Percentiles rank a stretch among this genome's conserved stretches.
phyloP scores from a whole-genome alignment of 163 green algal genomes.

The Chlorella variabilis region DNA sequence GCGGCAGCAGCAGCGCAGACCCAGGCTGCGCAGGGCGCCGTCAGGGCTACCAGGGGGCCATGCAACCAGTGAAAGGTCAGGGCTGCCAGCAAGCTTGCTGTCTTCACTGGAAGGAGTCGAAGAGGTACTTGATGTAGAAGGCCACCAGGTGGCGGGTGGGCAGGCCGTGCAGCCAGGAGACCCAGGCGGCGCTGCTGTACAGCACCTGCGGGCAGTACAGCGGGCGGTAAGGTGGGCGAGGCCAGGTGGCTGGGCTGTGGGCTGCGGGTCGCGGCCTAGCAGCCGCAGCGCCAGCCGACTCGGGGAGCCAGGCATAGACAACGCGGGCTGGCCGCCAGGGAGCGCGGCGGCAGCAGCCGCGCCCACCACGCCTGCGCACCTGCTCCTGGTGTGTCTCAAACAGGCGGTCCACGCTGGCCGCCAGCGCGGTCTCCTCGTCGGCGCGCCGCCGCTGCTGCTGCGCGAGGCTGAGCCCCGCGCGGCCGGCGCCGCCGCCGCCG shows the following conservation, averaged over 20 bases:
- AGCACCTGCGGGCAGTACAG: constrained; percentile 28
- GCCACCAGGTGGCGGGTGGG: constrained; percentile 23
- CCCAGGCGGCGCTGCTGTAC: constrained; percentile 18
- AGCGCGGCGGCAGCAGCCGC: no score
- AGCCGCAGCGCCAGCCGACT: no score
- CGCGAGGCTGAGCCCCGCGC: background rate
- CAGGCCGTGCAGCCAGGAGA: constrained; percentile 22
- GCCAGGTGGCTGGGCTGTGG: background rate
- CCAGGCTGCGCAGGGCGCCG: no score
- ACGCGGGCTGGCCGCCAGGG: no score
- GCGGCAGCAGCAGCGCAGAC: no score
- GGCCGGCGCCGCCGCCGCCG: background rate
- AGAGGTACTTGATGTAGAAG: constrained; percentile 40
- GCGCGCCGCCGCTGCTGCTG: constrained; percentile 3
- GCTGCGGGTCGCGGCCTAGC: no score
- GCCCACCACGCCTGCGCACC: no score
- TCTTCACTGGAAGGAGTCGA: constrained; percentile 35
- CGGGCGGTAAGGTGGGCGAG: background rate
- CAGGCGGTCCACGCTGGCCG: background rate
- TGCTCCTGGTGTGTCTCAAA: constrained; percentile 7
- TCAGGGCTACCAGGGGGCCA: no score
- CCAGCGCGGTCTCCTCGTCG: background rate
- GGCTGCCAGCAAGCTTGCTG: no score
- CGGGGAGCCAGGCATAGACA: no score
- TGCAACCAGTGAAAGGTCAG: no score